Base-by-base conservation (phyloP, 2,329 filamentous ascomycete species). In the Metarhizium robertsii region DNA sequence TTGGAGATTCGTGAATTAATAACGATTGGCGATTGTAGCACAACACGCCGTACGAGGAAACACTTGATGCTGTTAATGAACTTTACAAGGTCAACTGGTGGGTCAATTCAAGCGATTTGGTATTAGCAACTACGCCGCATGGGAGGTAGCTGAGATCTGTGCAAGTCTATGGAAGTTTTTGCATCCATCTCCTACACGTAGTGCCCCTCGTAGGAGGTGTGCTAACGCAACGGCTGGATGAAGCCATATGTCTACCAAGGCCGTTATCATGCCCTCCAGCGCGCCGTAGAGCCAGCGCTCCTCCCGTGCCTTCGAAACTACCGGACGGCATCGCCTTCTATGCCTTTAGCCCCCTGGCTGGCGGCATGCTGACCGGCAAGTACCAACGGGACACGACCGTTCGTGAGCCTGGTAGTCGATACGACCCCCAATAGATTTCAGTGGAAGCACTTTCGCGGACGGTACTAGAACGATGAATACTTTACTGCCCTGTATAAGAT, bases 81-180 rank as follows among this genome's bases (percentile, higher is more conserved):
- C 67, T 92, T 50, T 84, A 90, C 72, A 83, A 85, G 18, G 18
- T 20, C 18, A 20, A 20, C 18, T 20, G 64, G 77, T 64, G 16
- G 87, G 87, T 34, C 89, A 88, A 63, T 91, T 92, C 63, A 79
- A 86, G 16, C 76, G 81, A 53, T 71, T 92, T 3, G 88, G 86
- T 1, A 66, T 92, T 47, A 84, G 79, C 61, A 92, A 92, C 67
- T 91, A 81, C 64, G 84, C 87, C 0, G 81, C 87, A 0, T 91
- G 85, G 71, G 88, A 92, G 65, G 85, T 92, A 3, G 87, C 87
- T 0, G 86, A 91, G 68, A 78, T 90, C 34, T 36, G 11, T 36
- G 34, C 11, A 36, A 36, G 34, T 36, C 34, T 2, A 36, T 36
- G 34, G 34, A 36, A 36, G 3, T 2, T 36, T 36, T 7, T 11